Base-by-base conservation (phyloP, 1,284 basidiomycete species). In the Sporisorium scitamineum region DNA sequence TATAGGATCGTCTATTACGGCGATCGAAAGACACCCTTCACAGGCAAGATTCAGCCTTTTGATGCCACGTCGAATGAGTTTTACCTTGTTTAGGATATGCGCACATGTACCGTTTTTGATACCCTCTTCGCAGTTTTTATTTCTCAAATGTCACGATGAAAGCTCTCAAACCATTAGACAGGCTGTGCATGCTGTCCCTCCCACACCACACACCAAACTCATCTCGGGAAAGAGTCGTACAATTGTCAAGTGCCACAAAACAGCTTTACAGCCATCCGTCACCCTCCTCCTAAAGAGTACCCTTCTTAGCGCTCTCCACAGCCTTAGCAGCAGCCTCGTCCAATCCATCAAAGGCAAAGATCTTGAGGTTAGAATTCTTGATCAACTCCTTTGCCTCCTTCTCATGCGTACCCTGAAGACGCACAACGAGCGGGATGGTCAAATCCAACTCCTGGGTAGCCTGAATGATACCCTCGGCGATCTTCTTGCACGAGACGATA, bases 341-440 rank as follows among this genome's bases (percentile, higher is more conserved):
- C 34, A 76, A 50, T 8, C 78, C 73, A 42, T 76, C 75, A 48
- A 71, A 80, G 14, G 70, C 64, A 45, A 61, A 70, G 68, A 79
- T 77, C 88, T 95, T 94, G 82, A 99, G 88, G 55, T 94, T 94
- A 50, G 94, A 96, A 60, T 94, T 90, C 61, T 68, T 70, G 67
- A 84, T 81, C 18, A 84, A 92, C 93, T 92, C 88, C 88, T 98
- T 98, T 11, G 96, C 96, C 87, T 98, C 95, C 61, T 88, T 88
- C 87, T 98, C 96, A 87, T 95, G 98, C 26, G 95, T 99, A 54
- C 96, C 96, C 88, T 99, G 97, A 76, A 99, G 88, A 74, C 96
- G 90, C 52, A 99, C 97, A 67, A 99, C 90, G 51, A 99, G 87
- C 52, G 97, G 97, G 73, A 99, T 92, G 18, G 86, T 89, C 64